Evolutionary conservation across 345 rosid genomes (phyloP).

Genomic region (Microthlaspi erraticum): DNA sequence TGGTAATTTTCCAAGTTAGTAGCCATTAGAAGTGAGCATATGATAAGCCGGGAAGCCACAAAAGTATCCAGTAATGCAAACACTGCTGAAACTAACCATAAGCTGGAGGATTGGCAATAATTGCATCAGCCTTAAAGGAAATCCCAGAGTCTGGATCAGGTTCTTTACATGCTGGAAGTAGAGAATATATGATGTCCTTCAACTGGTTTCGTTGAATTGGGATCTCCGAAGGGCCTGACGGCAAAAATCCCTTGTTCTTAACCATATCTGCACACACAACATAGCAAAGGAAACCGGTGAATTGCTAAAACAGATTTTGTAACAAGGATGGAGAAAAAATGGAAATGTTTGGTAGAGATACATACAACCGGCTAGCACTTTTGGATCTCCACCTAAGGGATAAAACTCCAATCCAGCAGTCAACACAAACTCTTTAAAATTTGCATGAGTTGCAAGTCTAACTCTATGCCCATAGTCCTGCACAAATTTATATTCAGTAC

Average conservation of each 20-base stretch:
- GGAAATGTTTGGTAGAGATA: constrained; percentile 46
- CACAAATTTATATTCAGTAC: constrained; percentile 38
- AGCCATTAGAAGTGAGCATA: constrained; percentile 21
- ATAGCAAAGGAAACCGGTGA: constrained; percentile 35
- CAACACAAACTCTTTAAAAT: constrained; percentile 96
- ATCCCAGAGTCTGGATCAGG: constrained; percentile 88
- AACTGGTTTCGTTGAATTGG: constrained; percentile 87
- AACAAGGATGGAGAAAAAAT: constrained; percentile 20
- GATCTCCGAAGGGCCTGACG: constrained; percentile 97
- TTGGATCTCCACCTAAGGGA: constrained; percentile 98
- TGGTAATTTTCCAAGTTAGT: constrained; percentile 41
- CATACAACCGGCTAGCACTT: constrained; percentile 96
- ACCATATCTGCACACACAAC: constrained; percentile 84
- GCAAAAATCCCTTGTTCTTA: constrained; percentile 97
- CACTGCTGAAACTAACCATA: constrained; percentile 61
- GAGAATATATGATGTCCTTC: constrained; percentile 80
- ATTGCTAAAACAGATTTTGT: background rate
- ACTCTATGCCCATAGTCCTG: constrained; percentile 99
- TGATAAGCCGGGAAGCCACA: background rate
- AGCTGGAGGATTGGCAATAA: constrained; percentile 98
- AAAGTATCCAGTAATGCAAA: constrained; percentile 21
- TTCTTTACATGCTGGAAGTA: constrained; percentile 93
- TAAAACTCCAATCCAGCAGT: constrained; percentile 97
- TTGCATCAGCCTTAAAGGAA: constrained; percentile 92
- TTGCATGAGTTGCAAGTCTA: constrained; percentile 97